These are phyloP conservation scores for Dactylellina leptospora DNA, from an alignment of 2,329 filamentous ascomycete genomes.

Conservation along the genomic window DNA sequence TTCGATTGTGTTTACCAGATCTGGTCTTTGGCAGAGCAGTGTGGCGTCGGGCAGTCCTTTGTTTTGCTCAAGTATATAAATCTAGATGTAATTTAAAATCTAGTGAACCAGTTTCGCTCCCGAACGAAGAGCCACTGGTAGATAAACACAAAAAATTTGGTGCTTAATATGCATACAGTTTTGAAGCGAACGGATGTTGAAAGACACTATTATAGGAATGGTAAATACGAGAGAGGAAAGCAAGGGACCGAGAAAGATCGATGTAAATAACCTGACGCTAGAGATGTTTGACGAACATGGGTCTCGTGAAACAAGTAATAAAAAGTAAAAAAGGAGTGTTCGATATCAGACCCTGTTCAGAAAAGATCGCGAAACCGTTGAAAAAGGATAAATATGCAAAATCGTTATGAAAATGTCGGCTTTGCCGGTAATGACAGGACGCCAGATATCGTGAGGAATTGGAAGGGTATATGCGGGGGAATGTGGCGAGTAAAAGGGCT, in stretches of 20 bases:
- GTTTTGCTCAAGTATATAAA: background rate
- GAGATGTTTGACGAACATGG: constrained; percentile 15
- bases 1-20: too few relatives aligned
- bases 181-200: constrained; percentile 37
- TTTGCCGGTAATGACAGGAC: constrained; percentile 49
- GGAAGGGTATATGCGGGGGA: constrained; percentile 23
- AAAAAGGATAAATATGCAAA: constrained; percentile 8
- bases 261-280: constrained; percentile 4
- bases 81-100: background rate
- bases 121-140: too few relatives aligned
- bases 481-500: background rate
- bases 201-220: background rate
- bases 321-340: constrained; percentile 8
- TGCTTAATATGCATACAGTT: constrained; percentile 31
- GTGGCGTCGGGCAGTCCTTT: too few relatives aligned
- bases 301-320: background rate
- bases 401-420: constrained; percentile 23
- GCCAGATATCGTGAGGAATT: constrained; percentile 37
- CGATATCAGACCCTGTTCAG: constrained; percentile 31
- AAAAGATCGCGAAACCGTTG: constrained; percentile 19
- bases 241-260: constrained; percentile 16
- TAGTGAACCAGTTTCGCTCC: background rate
- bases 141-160: too few relatives aligned
- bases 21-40: too few relatives aligned
- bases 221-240: constrained; percentile 4